Evolutionary conservation across 2,329 filamentous ascomycete species (phyloP), one percentile per base, ranked within the genome.

Genomic region (Whalleya microplaca): DNA sequence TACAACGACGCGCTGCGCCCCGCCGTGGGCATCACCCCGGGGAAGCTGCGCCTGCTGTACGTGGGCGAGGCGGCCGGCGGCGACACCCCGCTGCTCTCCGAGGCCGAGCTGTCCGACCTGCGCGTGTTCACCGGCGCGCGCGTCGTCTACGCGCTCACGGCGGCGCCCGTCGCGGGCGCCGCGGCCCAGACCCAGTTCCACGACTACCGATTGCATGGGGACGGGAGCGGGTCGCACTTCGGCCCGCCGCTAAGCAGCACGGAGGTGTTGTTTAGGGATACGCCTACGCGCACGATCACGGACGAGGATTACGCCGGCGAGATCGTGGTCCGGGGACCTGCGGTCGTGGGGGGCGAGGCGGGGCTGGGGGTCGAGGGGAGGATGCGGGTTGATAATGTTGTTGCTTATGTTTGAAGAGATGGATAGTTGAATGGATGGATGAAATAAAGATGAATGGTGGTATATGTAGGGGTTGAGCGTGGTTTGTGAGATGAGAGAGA

Each of bases 161-260:
- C 90, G 0, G 80, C 91, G 21, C 84, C 85, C 58, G 90, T 98
- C n/a, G 94, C 93, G 2, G 95, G 95, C 40, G 89, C 93, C 0
- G 84, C 96, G n/a, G 80, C 89, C 1, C 94, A 98, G 76, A 96
- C 91, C 7, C 87, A 91, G 59, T 82, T 93, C 41, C 96, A 91
- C 69, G 94, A 98, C 71, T 98, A 98, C 73, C 81, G 94, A 63
- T 80, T 82, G 59, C 76, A 74, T 40, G 73, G 70, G 62, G 61
- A 64, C 53, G 74, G 73, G 10, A 71, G 70, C 57, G 76, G 73
- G 52, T 78, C 80, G 10, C 92, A 96, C 72, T 96, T 98, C 69
- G 95, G 95, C 2, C 80, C 89, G 9, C 93, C 94, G 2, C 70
- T 95, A 41, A 91, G 89, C 61, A 89, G 86, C 65, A 83, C 94